Percentiles rank a stretch among this genome's conserved stretches.
phyloP scores from a whole-genome alignment of 1,284 basidiomycete species.

The Tilletia walkeri region DNA sequence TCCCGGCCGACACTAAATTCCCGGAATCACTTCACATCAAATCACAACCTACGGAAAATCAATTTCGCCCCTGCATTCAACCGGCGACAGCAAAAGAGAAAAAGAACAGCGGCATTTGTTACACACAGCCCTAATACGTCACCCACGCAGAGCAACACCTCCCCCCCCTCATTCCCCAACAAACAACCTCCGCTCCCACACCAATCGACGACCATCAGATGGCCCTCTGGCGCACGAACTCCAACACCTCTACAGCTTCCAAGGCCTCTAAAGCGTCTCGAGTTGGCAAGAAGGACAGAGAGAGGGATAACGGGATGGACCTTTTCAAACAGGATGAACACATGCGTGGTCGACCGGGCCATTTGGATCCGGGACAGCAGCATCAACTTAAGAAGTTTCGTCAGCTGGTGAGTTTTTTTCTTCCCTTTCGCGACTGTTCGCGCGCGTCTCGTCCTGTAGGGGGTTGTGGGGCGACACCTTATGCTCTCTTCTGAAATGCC shows the following conservation, averaged over 20 bases:
- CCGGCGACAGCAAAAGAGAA: no score
- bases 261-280: conserved; percentile 27
- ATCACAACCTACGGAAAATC: no score
- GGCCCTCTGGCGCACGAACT: conserved; percentile 26
- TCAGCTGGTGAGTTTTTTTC: conserved; percentile 21
- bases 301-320: conserved; percentile 35
- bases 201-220: background rate
- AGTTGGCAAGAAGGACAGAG: conserved; percentile 35
- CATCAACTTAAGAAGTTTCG: conserved; percentile 44
- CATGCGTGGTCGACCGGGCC: conserved; percentile 43
- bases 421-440: background rate
- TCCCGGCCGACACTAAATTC: no score
- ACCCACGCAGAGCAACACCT: no score
- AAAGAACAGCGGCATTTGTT: no score
- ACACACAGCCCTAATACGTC: no score
- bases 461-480: no score
- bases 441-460: background rate
- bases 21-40: no score
- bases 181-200: no score
- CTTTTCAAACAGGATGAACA: conserved; percentile 19
- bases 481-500: background rate
- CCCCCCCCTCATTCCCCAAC: no score
- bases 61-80: no score
- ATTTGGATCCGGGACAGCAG: conserved; percentile 47
- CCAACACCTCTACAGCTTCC: conserved; percentile 31